These are phyloP conservation scores for Elymus sibiricus DNA, from an alignment of 176 grass and related monocot genomes.

Conservation along the genomic window DNA sequence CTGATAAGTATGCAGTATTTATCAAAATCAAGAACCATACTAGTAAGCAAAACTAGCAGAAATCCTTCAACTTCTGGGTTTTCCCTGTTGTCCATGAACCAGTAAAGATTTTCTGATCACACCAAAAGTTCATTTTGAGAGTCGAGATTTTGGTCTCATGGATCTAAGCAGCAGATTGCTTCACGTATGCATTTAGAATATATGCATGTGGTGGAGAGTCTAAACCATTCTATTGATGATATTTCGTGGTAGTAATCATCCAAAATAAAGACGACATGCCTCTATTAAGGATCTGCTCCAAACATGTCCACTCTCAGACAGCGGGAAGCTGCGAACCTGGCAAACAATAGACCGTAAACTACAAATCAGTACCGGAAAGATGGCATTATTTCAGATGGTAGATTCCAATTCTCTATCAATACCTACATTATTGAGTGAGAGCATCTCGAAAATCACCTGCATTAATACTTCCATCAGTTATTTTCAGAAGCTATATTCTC, in stretches of 20 bases:
- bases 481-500: conserved; percentile 43
- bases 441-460: conserved; percentile 47
- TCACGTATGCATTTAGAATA: background rate
- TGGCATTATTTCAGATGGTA: conserved; percentile 30
- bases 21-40: background rate
- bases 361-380: conserved; percentile 12
- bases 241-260: background rate
- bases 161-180: background rate
- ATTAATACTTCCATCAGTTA: conserved; percentile 41
- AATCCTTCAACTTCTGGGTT: background rate
- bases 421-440: conserved; percentile 61
- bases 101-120: background rate
- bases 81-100: background rate
- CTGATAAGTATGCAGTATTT: background rate
- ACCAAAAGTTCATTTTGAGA: background rate
- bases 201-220: conserved; percentile 15
- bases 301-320: conserved; percentile 6
- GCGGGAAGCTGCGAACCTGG: conserved; percentile 15
- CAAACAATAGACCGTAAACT: conserved; percentile 18
- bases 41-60: background rate
- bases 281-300: conserved; percentile 3
- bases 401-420: conserved; percentile 56
- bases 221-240: background rate
- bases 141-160: background rate
- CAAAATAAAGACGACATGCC: background rate